These are phyloP conservation scores for Boletus semigastroideus DNA, from an alignment of 1,284 basidiomycete genomes.

Conservation along the genomic window DNA sequence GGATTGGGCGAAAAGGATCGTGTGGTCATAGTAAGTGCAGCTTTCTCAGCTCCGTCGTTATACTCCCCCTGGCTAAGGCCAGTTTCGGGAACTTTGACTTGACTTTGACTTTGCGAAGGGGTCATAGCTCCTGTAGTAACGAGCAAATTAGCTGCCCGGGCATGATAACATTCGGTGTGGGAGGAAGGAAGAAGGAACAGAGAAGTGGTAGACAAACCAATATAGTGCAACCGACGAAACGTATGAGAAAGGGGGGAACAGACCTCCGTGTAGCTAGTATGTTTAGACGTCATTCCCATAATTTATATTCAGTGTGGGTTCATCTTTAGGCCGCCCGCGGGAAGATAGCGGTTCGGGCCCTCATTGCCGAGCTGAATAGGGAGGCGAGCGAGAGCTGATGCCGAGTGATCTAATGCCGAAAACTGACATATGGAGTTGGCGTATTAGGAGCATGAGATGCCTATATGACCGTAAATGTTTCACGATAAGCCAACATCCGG, in stretches of 20 bases:
- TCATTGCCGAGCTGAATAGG: no score
- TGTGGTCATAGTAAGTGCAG: not conserved
- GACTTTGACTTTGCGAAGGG: not conserved
- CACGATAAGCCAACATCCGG: no score
- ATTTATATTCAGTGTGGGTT: constrained; percentile 13
- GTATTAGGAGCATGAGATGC: no score
- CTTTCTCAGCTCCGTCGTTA: not conserved
- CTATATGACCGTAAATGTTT: no score
- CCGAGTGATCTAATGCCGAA: constrained; percentile 1
- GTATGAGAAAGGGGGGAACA: constrained; percentile 5
- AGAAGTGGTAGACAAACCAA: not conserved
- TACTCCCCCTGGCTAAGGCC: not conserved
- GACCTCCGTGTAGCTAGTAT: not conserved
- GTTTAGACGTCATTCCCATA: not conserved
- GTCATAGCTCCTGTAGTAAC: not conserved
- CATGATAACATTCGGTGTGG: not conserved
- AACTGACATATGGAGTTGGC: no score
- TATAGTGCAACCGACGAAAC: not conserved
- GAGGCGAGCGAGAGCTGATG: not conserved
- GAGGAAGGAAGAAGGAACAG: not conserved
- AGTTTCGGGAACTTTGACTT: not conserved
- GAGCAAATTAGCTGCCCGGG: not conserved
- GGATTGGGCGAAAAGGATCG: constrained; percentile 15
- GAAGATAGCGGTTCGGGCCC: not conserved
- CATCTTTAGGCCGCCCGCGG: constrained; percentile 12